Base-by-base conservation (phyloP, 2,329 filamentous ascomycete species). In the Ophioceras dolichostomum region DNA sequence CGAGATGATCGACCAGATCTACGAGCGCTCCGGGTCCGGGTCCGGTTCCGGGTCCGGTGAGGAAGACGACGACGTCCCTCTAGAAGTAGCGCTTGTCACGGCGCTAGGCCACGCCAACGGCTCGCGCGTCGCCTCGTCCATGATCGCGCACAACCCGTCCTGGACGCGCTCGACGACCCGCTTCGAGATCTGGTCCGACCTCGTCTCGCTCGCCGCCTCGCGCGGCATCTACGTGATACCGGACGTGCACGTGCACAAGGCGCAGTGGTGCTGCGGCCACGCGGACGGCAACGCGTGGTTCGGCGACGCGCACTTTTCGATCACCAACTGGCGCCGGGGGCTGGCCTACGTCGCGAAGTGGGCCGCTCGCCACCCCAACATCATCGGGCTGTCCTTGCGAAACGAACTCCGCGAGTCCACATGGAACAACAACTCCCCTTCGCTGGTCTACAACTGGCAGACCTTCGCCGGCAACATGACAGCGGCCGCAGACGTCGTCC, bases 281-380 rank as follows among this genome's bases (percentile, higher is more conserved):
- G 55, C 51, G 0, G 68, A 73, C 45, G 68, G 67, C 19, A 70
- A 70, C 46, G 55, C 61, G 31, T 73, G 69, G 68, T 72, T 72
- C 48, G 66, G 67, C 31, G 71, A 76, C 49, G 57, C 61, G 6
- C 57, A 67, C 46, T 77, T 77, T 49, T 51, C 68, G 42, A 59
- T 65, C 0, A 50, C 54, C 2, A 68, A 69, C 18, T 78, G 73
- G 73, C 61, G 60, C 29, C 62, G 72, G 16, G 72, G 70, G 2
- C 58, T 73, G 24, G 53, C 58, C 2, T 72, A 66, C 47, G 72
- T 77, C 51, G 63, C 48, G 40, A 43, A 53, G 14, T 65, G 65
- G 59, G 58, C 60, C 9, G 49, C 56, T 29, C 44, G 46, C 10
- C 62, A 64, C 48, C 52, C 55, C 5, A 59, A 56, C 41, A 45